Conservation (phyloP, 768 basidiomycete species). For the Russula griseocarnosa region DNA sequence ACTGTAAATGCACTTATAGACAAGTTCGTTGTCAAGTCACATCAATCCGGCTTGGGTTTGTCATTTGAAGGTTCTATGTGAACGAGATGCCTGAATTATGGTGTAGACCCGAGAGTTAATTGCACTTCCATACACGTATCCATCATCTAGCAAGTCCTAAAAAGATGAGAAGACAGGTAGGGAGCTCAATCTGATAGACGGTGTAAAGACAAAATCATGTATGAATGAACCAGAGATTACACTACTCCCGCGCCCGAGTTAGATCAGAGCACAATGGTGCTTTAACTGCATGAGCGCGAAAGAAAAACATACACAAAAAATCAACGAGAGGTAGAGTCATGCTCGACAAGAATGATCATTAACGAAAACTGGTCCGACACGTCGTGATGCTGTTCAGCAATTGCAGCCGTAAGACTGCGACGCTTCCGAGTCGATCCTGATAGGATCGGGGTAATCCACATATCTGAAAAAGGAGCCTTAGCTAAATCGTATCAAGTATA, state of each 20-base stretch:
- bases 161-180: conserved; percentile 7
- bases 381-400: conserved; percentile 50
- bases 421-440: conserved; percentile 91
- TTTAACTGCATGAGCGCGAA: conserved; percentile 19
- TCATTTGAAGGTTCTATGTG: background rate
- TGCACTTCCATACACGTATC: conserved; percentile 4
- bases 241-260: conserved; percentile 20
- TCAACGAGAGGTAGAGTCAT: conserved; percentile 21
- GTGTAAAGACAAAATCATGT: conserved; percentile 16
- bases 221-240: conserved; percentile 24
- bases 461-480: conserved; percentile 52
- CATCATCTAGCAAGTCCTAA: conserved; percentile 9
- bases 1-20: conserved; percentile 3
- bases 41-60: background rate
- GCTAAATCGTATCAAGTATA: conserved; percentile 23
- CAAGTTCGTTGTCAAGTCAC: background rate
- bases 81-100: background rate
- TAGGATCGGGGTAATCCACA: conserved; percentile 98
- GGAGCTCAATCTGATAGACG: conserved; percentile 14
- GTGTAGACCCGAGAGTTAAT: conserved; percentile 4
- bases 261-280: conserved; percentile 15
- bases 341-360: conserved; percentile 12
- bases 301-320: conserved; percentile 24
- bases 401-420: conserved; percentile 90
- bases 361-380: conserved; percentile 8